These are phyloP conservation scores for Melaleuca alternifolia DNA, from an alignment of 345 rosid species.

Conservation along the genomic window DNA sequence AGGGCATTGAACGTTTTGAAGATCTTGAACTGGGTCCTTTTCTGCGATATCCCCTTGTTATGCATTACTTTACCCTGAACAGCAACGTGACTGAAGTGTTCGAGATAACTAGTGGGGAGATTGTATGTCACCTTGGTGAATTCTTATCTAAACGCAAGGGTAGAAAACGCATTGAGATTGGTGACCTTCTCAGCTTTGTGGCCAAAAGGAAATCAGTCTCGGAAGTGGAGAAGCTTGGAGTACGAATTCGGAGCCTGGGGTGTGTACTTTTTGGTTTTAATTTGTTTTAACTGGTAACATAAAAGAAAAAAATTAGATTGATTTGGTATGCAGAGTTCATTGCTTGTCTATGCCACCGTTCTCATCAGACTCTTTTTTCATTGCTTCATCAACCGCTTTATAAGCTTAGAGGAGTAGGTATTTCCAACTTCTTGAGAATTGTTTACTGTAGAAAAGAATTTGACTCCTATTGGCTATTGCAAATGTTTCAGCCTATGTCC, in stretches of 20 bases:
- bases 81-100: conserved; percentile 27
- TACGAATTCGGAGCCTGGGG: conserved; percentile 72
- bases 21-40: conserved; percentile 73
- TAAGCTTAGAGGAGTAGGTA: not conserved
- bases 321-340: not conserved
- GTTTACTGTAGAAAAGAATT: not conserved
- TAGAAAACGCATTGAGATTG: conserved; percentile 27
- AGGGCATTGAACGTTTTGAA: conserved; percentile 54
- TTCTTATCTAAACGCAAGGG: conserved; percentile 20
- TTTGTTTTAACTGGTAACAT: not conserved
- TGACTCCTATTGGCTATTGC: not conserved
- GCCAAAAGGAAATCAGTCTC: conserved; percentile 39
- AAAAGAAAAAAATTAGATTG: not conserved
- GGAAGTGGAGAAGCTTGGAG: conserved; percentile 62
- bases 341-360: not conserved
- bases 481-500: not conserved
- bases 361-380: not conserved
- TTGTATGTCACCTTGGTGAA: conserved; percentile 39
- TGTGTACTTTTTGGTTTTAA: conserved; percentile 14
- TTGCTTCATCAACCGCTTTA: not conserved
- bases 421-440: not conserved
- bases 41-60: conserved; percentile 52
- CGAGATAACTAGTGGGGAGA: conserved; percentile 55
- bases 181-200: conserved; percentile 59
- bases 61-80: conserved; percentile 47